Evolutionary conservation across 331 rosid genomes (phyloP), one percentile per base, ranked within the genome.

Genomic region (Erythrophleum ivorense): DNA sequence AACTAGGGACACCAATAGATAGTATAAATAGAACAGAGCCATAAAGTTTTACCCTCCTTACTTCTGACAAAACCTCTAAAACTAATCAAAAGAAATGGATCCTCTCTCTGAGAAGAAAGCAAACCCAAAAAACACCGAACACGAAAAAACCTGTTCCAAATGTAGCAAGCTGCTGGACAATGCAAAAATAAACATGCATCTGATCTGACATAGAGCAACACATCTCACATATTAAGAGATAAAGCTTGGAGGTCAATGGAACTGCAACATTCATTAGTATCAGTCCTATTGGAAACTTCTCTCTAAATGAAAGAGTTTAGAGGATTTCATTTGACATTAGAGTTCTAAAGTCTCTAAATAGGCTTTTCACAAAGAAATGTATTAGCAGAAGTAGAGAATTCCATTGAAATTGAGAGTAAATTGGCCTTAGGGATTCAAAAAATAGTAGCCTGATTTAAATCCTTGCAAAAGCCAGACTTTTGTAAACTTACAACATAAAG

Each of bases 271-370:
- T 59, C 15, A 9, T 19, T 59, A 24, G 5, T 21, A 21, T 59
- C 13, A 52, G 19, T 16, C 43, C 13, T 18, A 73, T 54, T 58
- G 52, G 50, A 71, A 71, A 48, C 40, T 48, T 3, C 13, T 58
- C 0, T 73, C 64, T 36, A 18, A 62, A 33, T 33, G 3, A 53
- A 59, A 60, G 18, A 31, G 3, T 33, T 31, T 14, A 62, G 21
- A 64, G 21, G 18, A 34, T 34, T 64, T 65, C 48, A 36, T 36
- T 13, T 31, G 5, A 33, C 45, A n/a, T 75, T 9, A 7, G 50
- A 18, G 76, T 74, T 77, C 50, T 18, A 66, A 50, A 58, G 6
- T 84, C 75, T 55, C 68, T 57, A 13, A 64, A 31, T n/a, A 55
- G 45, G 2, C 65, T 5, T 48, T 53, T 43, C 5, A 31, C 31